Evolutionary conservation across 1,139 yeast genomes (phyloP).

Genomic region (Magnusiomyces magnusii): DNA sequence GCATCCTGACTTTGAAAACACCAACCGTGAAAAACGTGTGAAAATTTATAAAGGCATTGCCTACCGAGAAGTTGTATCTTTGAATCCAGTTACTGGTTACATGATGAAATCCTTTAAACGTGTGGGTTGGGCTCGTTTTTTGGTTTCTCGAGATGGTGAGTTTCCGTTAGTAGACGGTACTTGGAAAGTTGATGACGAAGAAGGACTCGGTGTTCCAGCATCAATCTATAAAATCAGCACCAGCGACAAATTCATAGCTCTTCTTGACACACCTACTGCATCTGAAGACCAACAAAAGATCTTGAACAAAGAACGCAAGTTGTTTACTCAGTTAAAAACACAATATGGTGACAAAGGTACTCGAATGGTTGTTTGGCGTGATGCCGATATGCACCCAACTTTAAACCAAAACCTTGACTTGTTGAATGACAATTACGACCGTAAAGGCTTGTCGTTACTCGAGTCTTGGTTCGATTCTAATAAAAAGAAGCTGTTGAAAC

Average conservation of each 20-base stretch:
- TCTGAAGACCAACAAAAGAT: slow-evolving; percentile 11
- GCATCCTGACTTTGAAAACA: slow-evolving; percentile 20
- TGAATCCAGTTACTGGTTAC: slow-evolving; percentile 20
- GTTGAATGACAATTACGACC: slow-evolving; percentile 11
- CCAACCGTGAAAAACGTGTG: not conserved
- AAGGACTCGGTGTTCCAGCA: slow-evolving; percentile 29
- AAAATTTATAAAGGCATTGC: slow-evolving; percentile 27
- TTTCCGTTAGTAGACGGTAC: slow-evolving; percentile 25
- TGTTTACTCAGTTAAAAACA: slow-evolving; percentile 10
- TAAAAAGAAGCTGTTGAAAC: not conserved
- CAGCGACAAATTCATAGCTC: slow-evolving; percentile 15
- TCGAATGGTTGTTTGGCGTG: slow-evolving; percentile 31
- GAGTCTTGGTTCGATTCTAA: not conserved
- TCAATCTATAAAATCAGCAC: slow-evolving; percentile 28
- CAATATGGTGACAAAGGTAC: slow-evolving; percentile 11
- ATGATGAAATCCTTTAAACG: slow-evolving; percentile 19
- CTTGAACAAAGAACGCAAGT: slow-evolving; percentile 19
- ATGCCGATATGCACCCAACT: slow-evolving; percentile 26
- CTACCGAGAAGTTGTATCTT: slow-evolving; percentile 23
- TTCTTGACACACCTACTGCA: not conserved
- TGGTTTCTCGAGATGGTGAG: slow-evolving; percentile 20
- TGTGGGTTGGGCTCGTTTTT: slow-evolving; percentile 34
- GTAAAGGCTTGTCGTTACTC: slow-evolving; percentile 21
- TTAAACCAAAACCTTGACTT: slow-evolving; percentile 13
- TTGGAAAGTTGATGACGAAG: slow-evolving; percentile 32